A percentile compares a stretch with the other conserved stretches of the same genome.
phyloP scores from a whole-genome alignment of 164 flowering plant species.

The Santalum album region DNA sequence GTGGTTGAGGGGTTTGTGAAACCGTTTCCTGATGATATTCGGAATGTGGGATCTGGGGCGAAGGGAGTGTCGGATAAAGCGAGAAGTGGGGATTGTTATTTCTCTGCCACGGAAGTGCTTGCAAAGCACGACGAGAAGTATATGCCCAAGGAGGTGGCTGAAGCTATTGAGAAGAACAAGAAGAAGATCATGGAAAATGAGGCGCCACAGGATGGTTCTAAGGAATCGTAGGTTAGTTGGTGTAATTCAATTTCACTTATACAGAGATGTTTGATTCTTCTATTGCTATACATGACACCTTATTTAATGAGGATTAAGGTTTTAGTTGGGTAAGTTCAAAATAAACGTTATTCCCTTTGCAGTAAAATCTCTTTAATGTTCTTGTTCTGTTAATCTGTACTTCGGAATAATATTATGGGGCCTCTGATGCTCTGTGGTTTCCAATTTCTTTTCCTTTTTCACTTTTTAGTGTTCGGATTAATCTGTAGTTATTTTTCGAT shows the following conservation, averaged over 20 bases:
- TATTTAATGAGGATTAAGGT: no score
- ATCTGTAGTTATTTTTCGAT: no score
- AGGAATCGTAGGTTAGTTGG: conserved; percentile 3
- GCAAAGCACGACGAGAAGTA: conserved; percentile 98
- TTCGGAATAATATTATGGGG: no score
- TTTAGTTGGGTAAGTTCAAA: no score
- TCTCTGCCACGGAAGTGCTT: conserved; percentile 67
- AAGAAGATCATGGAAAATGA: conserved; percentile 24
- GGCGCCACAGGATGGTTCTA: conserved; percentile 13
- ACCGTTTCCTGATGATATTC: conserved; percentile 45
- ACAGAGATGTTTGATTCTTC: no score
- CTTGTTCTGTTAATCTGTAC: no score
- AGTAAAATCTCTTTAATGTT: no score
- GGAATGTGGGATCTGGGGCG: conserved; percentile 11
- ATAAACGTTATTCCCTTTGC: no score
- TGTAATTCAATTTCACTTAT: conserved; percentile 2
- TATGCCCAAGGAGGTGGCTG: conserved; percentile 83
- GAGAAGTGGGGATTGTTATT: conserved; percentile 49
- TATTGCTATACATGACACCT: no score
- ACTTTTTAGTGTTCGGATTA: no score
- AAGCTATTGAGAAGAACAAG: conserved; percentile 77
- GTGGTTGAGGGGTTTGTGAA: conserved; percentile 79
- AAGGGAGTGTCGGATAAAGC: conserved; percentile 53
- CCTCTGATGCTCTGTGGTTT: no score
- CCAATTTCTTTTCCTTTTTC: no score